Evolutionary conservation across 495 filamentous ascomycete genomes (phyloP).

Genomic region (Viridothelium virens): DNA sequence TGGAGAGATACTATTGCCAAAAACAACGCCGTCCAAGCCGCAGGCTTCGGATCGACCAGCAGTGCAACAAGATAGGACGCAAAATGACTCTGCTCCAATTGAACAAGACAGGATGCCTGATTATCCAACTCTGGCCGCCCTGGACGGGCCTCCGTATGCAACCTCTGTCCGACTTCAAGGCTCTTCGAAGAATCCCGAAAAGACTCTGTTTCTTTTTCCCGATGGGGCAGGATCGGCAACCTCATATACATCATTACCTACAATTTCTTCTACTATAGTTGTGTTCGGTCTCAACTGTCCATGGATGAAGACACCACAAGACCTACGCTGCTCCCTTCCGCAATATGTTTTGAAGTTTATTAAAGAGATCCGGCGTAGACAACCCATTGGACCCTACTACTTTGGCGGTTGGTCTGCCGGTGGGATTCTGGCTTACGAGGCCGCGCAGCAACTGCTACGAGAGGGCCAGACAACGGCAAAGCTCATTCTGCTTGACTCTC

Average conservation of each 20-base stretch:
- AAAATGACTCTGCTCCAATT: background rate
- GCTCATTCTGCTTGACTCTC: slow-evolving; percentile 28
- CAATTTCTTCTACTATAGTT: slow-evolving; percentile 14
- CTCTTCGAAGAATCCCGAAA: slow-evolving; percentile 38
- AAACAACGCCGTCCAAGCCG: slow-evolving; percentile 21
- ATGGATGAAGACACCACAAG: slow-evolving; percentile 47
- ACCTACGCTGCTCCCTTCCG: slow-evolving; percentile 44
- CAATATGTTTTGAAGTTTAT: slow-evolving; percentile 48
- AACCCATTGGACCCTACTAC: slow-evolving; percentile 59
- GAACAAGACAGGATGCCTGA: background rate
- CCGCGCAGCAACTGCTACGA: slow-evolving; percentile 33
- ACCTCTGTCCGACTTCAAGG: slow-evolving; percentile 49
- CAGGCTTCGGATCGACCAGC: slow-evolving; percentile 7
- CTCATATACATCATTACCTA: slow-evolving; percentile 30
- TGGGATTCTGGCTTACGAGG: slow-evolving; percentile 41
- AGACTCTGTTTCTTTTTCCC: slow-evolving; percentile 44
- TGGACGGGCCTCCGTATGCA: slow-evolving; percentile 30
- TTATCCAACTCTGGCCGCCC: background rate
- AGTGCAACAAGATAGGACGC: background rate
- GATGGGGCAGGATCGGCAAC: slow-evolving; percentile 46
- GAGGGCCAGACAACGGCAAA: slow-evolving; percentile 23
- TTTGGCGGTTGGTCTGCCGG: slow-evolving; percentile 53
- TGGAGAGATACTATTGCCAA: slow-evolving; percentile 27
- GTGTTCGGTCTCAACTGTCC: slow-evolving; percentile 34
- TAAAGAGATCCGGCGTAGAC: slow-evolving; percentile 53